Evolutionary conservation across 192 early-diverging fungal genomes (phyloP).

Genomic region (Lobosporangium transversale): DNA sequence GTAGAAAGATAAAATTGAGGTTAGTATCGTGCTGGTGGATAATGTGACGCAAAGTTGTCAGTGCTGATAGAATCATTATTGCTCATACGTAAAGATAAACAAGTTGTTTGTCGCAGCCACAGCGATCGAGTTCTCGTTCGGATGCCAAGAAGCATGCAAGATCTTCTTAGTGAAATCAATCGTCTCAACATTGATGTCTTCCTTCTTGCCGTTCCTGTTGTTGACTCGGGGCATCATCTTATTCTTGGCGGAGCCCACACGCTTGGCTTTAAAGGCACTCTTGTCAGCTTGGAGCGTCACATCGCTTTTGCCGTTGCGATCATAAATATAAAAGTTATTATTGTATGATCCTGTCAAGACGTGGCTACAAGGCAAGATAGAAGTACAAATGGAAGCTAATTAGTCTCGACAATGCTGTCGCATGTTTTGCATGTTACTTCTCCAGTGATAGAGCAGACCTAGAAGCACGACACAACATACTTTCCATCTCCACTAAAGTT

Average conservation of each 20-base stretch:
- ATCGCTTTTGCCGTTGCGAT: slow-evolving; percentile 79
- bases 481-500: slow-evolving; percentile 94
- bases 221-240: slow-evolving; percentile 60
- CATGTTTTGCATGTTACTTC: too few species aligned
- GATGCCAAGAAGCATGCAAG: slow-evolving; percentile 98
- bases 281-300: slow-evolving; percentile 97
- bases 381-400: too few species aligned
- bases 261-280: slow-evolving; percentile 96
- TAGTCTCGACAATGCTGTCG: too few species aligned
- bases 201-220: slow-evolving; percentile 60
- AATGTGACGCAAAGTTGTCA: too few species aligned
- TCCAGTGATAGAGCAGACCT: too few species aligned
- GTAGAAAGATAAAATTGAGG: too few species aligned
- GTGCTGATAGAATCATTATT: too few species aligned
- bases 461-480: too few species aligned
- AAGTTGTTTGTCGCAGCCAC: slow-evolving; percentile 99
- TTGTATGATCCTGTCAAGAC: slow-evolving; percentile 99
- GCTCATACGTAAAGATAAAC: slow-evolving; percentile 93
- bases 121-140: slow-evolving; percentile 96
- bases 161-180: slow-evolving; percentile 98
- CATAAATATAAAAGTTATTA: slow-evolving; percentile 99
- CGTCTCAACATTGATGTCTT: slow-evolving; percentile 83
- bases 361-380: slow-evolving; percentile 55
- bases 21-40: too few species aligned
- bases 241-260: slow-evolving; percentile 83